These are phyloP conservation scores for Aureobasidium sp. DNA, from an alignment of 2,329 filamentous ascomycete species.

Conservation along the genomic window DNA sequence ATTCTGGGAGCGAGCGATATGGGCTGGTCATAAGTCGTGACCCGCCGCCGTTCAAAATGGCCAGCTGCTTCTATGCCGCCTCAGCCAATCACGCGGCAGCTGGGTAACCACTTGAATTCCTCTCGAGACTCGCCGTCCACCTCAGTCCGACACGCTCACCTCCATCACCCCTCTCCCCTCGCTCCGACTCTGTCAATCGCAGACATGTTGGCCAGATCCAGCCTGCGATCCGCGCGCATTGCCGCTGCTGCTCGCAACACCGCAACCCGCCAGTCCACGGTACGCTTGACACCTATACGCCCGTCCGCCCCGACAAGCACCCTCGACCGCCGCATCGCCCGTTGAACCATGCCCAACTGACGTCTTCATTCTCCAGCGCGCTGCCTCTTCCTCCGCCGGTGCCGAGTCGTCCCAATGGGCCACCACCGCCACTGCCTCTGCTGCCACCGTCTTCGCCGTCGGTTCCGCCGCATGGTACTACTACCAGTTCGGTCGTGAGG, in stretches of 20 bases:
- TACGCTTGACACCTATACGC: slow-evolving; percentile 24
- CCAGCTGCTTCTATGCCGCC: neutral
- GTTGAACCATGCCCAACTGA: neutral
- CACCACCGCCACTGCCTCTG: slow-evolving; percentile 78
- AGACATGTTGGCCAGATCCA: slow-evolving; percentile 84
- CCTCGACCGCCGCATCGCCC: slow-evolving; percentile 25
- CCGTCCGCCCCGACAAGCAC: slow-evolving; percentile 7
- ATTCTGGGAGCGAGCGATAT: neutral
- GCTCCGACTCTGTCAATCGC: slow-evolving; percentile 14
- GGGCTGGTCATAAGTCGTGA: neutral
- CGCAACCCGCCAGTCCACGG: slow-evolving; percentile 40
- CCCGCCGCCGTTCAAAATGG: neutral
- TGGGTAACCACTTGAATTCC: neutral
- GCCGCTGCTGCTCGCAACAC: slow-evolving; percentile 70
- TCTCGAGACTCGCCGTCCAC: neutral
- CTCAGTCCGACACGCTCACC: slow-evolving; percentile 1
- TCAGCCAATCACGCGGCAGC: neutral
- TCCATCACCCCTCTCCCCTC: neutral
- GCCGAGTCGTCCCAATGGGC: slow-evolving; percentile 66
- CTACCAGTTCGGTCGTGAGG: slow-evolving; percentile 84
- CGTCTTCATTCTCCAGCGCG: slow-evolving; percentile 38
- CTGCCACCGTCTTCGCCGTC: slow-evolving; percentile 78
- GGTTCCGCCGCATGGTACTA: slow-evolving; percentile 96
- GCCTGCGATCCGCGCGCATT: slow-evolving; percentile 80
- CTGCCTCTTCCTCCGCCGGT: slow-evolving; percentile 64